Conservation (phyloP, 2,329 filamentous ascomycete species). For the Waltergamsia citrina region DNA sequence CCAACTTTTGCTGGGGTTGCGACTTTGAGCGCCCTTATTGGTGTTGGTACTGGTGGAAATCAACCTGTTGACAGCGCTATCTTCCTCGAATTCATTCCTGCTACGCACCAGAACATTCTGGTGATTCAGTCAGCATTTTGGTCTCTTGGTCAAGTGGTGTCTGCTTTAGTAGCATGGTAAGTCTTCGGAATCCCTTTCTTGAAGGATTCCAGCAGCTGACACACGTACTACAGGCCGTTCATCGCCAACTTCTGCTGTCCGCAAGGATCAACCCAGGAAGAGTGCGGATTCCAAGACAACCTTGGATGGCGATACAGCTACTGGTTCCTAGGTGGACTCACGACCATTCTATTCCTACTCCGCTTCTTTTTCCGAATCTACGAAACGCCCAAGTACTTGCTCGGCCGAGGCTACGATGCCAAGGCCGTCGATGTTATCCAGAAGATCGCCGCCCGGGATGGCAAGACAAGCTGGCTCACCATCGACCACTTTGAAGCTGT, state of each 20-base stretch:
- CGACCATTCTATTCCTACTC: conserved; percentile 23
- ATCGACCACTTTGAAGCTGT: conserved; percentile 11
- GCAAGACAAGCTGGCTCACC: conserved; percentile 13
- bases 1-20: conserved; percentile 46
- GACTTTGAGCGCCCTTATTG: conserved; percentile 38
- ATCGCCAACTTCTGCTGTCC: conserved; percentile 21
- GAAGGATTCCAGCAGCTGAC: no score
- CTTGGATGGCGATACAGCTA: conserved; percentile 34
- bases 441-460: conserved; percentile 20
- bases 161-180: conserved; percentile 21
- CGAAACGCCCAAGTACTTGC: conserved; percentile 29
- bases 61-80: conserved; percentile 31
- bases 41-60: conserved; percentile 27
- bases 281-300: conserved; percentile 19
- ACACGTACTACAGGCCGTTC: conserved; percentile 23
- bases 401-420: conserved; percentile 23
- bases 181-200: no score
- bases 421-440: conserved; percentile 32
- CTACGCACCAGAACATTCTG: conserved; percentile 27
- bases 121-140: conserved; percentile 29
- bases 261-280: conserved; percentile 9
- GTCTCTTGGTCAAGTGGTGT: conserved; percentile 24
- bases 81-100: conserved; percentile 32
- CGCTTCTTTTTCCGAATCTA: conserved; percentile 24
- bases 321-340: conserved; percentile 25